Evolutionary conservation across 2,329 filamentous ascomycete genomes (phyloP), one percentile per base, ranked within the genome.

Genomic region (Epichloe gansuensis): DNA sequence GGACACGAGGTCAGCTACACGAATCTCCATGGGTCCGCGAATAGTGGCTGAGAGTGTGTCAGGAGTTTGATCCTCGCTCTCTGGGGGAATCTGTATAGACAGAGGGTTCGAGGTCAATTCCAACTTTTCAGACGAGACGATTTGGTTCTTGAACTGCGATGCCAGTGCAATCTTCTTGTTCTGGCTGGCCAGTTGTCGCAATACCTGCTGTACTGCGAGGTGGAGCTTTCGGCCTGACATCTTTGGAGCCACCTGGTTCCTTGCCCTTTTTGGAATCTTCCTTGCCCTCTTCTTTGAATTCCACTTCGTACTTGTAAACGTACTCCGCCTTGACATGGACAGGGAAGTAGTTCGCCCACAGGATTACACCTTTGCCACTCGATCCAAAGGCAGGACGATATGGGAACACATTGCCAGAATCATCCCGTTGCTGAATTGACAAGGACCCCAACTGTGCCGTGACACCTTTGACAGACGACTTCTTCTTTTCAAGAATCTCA

Each of bases 271-370:
- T 42, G 17, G 55, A 31, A 68, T 65, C 0, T 74, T 64, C 53
- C 74, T 74, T 11, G 64, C 64, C 1, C 70, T 70, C 48, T 69
- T 72, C 61, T 1, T 54, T 58, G 11, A 72, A 68, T 1, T 68
- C 62, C 9, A 80, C 54, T 3, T 65, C 67, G 59, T 80, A 80
- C 52, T 69, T 73, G 59, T 68, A 72, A 4, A 78, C 53, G 0
- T 57, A 53, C 2, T 65, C 58, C 0, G 64, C 58, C 41, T 68
- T 67, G 7, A 74, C 56, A 6, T 66, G 59, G 47, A 81, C 53
- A 1, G 64, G 64, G 57, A 77, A 80, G 57, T 76, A 80, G 60
- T 81, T 81, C 4, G 76, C 66, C 74, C 75, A 80, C 0, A 81
- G 64, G 2, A 65, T 58, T 2, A 77, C 70, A 0, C 60, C 44